These are phyloP conservation scores for Aspergillus clavatus DNA, from an alignment of 2,329 filamentous ascomycete genomes.

Conservation along the genomic window DNA sequence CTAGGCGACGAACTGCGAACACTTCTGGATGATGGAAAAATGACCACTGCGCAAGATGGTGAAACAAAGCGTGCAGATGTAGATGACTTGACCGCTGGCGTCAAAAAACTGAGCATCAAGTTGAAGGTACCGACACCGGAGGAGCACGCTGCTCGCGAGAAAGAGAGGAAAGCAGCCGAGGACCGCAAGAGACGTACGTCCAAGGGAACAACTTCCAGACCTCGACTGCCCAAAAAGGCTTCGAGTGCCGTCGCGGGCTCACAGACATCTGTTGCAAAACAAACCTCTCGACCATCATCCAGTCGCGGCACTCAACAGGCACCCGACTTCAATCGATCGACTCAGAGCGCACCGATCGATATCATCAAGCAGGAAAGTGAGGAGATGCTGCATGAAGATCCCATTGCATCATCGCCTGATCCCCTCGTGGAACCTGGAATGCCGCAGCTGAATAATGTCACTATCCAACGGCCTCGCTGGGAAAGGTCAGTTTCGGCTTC, in stretches of 20 bases:
- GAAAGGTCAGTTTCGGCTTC: slow-evolving; percentile 1
- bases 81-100: slow-evolving; percentile 48
- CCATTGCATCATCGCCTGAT: neutral
- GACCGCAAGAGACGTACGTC: slow-evolving; percentile 36
- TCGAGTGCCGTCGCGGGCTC: slow-evolving; percentile 13
- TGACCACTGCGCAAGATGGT: slow-evolving; percentile 1
- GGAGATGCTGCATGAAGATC: neutral
- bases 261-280: slow-evolving; percentile 5
- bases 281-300: slow-evolving; percentile 5
- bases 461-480: slow-evolving; percentile 4
- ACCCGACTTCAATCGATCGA: neutral
- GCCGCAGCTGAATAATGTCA: neutral
- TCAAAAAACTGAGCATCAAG: slow-evolving; percentile 53
- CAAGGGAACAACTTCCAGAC: slow-evolving; percentile 12
- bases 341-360: neutral
- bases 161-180: slow-evolving; percentile 43
- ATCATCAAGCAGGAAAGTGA: neutral
- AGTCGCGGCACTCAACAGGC: slow-evolving; percentile 7
- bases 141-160: slow-evolving; percentile 52
- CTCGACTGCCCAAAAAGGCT: slow-evolving; percentile 30
- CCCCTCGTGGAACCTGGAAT: neutral
- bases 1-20: slow-evolving; percentile 7
- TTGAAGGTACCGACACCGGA: slow-evolving; percentile 55
- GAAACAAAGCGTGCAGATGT: slow-evolving; percentile 33
- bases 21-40: slow-evolving; percentile 1